phyloP scores from a whole-genome alignment of 1,139 yeast genomes.

The Debaryomycetaceae sp. region DNA sequence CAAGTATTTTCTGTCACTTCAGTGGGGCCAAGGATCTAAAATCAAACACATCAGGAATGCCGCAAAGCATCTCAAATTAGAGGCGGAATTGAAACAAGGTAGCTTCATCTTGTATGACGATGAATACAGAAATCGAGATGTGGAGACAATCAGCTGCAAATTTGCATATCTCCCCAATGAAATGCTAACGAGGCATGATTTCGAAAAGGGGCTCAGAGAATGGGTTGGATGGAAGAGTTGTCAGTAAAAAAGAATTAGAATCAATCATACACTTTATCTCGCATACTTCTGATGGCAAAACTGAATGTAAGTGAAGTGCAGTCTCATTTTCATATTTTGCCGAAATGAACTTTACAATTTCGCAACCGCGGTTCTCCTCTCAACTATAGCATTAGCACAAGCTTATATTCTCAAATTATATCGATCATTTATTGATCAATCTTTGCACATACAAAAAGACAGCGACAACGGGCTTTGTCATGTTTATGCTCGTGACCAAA shows the following conservation, averaged over 20 bases:
- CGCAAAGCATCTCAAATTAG: slow-evolving; percentile 33
- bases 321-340: not conserved
- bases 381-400: not conserved
- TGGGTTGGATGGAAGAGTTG: slow-evolving; percentile 24
- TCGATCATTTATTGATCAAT: slow-evolving; percentile 5
- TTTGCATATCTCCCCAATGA: slow-evolving; percentile 47
- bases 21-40: slow-evolving; percentile 70
- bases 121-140: slow-evolving; percentile 63
- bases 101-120: slow-evolving; percentile 68
- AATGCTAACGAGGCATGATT: slow-evolving; percentile 50
- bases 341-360: not conserved
- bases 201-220: slow-evolving; percentile 36
- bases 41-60: slow-evolving; percentile 51
- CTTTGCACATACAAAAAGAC: slow-evolving; percentile 7
- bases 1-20: slow-evolving; percentile 47
- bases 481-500: slow-evolving; percentile 17
- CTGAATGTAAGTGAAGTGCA: not conserved
- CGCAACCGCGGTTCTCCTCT: not conserved
- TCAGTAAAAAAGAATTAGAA: too few species aligned
- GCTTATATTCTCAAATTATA: slow-evolving; percentile 1
- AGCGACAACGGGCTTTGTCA: slow-evolving; percentile 16
- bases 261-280: too few species aligned
- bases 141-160: slow-evolving; percentile 54
- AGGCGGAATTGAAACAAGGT: slow-evolving; percentile 38
- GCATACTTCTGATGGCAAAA: too few species aligned